Evolutionary conservation across 805 yeast species (phyloP).

Genomic region (Kuraishia molischiana): DNA sequence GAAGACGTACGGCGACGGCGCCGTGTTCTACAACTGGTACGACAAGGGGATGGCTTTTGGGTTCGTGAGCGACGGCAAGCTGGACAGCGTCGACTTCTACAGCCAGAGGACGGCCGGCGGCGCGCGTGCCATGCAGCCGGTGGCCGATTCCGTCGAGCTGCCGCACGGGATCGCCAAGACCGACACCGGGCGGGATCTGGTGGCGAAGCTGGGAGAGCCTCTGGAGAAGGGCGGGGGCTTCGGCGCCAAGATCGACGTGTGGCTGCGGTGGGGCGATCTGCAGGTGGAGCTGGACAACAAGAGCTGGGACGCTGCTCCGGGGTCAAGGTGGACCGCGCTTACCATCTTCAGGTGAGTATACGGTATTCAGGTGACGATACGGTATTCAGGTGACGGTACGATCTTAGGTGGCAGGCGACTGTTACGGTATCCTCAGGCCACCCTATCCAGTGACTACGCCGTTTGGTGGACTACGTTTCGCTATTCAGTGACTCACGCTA

Average conservation of each 20-base stretch:
- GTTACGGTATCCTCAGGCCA: no score
- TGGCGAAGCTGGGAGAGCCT: conserved; percentile 28
- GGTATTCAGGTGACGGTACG: no score
- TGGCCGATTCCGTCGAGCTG: not conserved
- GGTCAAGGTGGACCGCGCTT: conserved; percentile 17
- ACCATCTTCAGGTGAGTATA: conserved; percentile 14
- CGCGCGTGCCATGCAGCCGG: conserved; percentile 1
- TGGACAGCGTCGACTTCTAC: conserved; percentile 27
- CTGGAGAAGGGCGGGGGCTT: conserved; percentile 31
- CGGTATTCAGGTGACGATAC: no score
- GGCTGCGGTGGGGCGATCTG: conserved; percentile 27
- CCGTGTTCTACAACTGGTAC: conserved; percentile 12
- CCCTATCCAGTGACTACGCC: no score
- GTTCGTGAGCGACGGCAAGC: conserved; percentile 3
- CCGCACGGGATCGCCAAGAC: conserved; percentile 11
- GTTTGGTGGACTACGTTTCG: no score
- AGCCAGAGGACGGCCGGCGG: conserved; percentile 2
- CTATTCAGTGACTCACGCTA: no score
- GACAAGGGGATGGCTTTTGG: conserved; percentile 13
- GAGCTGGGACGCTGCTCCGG: conserved; percentile 24
- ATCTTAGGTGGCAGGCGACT: no score
- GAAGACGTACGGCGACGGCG: conserved; percentile 2
- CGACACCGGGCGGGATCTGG: conserved; percentile 19
- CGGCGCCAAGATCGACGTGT: conserved; percentile 20
- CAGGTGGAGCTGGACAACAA: conserved; percentile 25